phyloP scores from a whole-genome alignment of 1,284 basidiomycete genomes.

The Trametes sp. region DNA sequence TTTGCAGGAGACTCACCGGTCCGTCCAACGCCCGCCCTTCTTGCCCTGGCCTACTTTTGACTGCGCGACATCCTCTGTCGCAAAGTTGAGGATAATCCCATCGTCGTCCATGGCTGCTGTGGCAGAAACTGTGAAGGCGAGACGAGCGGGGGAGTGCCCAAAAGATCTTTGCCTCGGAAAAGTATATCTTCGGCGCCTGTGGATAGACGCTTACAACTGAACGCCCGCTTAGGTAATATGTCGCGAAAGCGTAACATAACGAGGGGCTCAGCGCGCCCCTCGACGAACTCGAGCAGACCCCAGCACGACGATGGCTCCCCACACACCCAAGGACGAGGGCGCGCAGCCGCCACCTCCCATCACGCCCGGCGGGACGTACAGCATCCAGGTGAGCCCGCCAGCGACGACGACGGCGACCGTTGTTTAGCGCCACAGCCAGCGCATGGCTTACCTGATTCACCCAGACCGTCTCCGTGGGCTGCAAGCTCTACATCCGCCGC shows the following conservation, averaged over 20 bases:
- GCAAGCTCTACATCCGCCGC: conserved; percentile 91
- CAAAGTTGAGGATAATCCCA: conserved; percentile 73
- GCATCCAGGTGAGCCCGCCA: conserved; percentile 64
- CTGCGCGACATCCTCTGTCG: conserved; percentile 46
- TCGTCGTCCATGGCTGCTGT: conserved; percentile 62
- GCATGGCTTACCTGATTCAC: conserved; percentile 32
- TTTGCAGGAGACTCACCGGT: conserved; percentile 61
- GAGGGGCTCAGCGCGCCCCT: not conserved
- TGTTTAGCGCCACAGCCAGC: conserved; percentile 31
- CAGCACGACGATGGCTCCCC: conserved; percentile 32
- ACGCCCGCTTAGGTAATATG: conserved; percentile 18
- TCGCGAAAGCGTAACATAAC: conserved; percentile 19
- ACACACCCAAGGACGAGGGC: conserved; percentile 48
- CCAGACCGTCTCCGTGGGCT: conserved; percentile 89
- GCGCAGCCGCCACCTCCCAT: conserved; percentile 67
- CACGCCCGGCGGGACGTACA: conserved; percentile 77
- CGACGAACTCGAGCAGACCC: conserved; percentile 2
- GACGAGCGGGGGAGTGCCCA: not conserved
- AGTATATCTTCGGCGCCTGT: conserved; percentile 18
- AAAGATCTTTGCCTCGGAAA: conserved; percentile 17
- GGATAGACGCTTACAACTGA: not conserved
- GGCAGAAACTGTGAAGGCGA: not conserved
- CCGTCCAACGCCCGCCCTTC: conserved; percentile 87
- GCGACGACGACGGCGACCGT: conserved; percentile 36
- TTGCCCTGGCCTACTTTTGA: conserved; percentile 46